A percentile compares a stretch with the other conserved stretches of the same genome.
phyloP scores from a whole-genome alignment of 148 eudicot genomes.

The Camellia sinensis region DNA sequence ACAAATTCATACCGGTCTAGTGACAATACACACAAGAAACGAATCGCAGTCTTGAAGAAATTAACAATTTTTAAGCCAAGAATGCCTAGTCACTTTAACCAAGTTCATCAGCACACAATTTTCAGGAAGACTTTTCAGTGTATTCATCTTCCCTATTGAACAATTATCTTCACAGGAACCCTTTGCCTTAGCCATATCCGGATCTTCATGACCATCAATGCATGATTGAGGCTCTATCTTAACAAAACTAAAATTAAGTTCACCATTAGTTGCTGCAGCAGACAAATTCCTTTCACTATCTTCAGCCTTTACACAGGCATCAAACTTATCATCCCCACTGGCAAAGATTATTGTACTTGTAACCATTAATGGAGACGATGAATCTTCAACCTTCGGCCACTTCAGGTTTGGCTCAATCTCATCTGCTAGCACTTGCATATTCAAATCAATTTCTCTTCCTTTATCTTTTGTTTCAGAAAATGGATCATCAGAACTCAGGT shows the following conservation, averaged over 20 bases:
- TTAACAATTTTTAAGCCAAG: constrained; percentile 79
- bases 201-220: constrained; percentile 27
- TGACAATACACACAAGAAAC: constrained; percentile 93
- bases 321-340: constrained; percentile 18
- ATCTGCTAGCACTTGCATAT: constrained; percentile 42
- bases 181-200: constrained; percentile 21
- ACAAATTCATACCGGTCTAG: constrained; percentile 66
- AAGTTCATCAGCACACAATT: constrained; percentile 58
- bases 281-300: constrained; percentile 27
- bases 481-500: constrained; percentile 29
- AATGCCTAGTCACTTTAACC: constrained; percentile 63
- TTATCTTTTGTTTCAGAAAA: constrained; percentile 29
- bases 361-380: constrained; percentile 13
- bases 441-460: constrained; percentile 58
- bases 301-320: constrained; percentile 34
- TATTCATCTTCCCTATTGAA: constrained; percentile 27
- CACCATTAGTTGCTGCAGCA: constrained; percentile 34
- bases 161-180: constrained; percentile 33
- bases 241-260: constrained; percentile 28
- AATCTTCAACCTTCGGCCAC: constrained; percentile 62
- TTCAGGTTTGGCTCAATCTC: constrained; percentile 42
- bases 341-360: neutral
- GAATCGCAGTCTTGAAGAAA: constrained; percentile 89
- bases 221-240: constrained; percentile 43
- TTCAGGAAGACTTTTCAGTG: constrained; percentile 37